These are phyloP conservation scores for Salix caprea DNA, from an alignment of 345 rosid species.

Conservation along the genomic window DNA sequence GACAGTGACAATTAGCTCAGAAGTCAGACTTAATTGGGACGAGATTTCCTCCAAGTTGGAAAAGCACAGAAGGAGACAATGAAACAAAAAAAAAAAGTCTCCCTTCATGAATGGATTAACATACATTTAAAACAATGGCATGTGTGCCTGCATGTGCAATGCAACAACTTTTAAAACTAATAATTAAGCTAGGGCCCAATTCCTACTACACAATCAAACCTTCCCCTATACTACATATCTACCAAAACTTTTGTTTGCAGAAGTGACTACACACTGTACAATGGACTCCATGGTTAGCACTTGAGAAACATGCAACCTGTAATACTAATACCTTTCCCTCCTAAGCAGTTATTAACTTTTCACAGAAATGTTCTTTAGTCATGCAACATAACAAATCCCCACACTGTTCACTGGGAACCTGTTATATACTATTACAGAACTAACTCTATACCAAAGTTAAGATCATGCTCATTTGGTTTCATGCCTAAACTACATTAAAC, in stretches of 20 bases:
- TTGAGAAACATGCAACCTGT: not conserved
- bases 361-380: not conserved
- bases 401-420: not conserved
- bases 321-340: not conserved
- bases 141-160: not conserved
- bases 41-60: not conserved
- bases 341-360: not conserved
- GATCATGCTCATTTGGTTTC: not conserved
- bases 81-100: not conserved
- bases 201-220: not conserved
- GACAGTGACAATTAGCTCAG: not conserved
- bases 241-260: not conserved
- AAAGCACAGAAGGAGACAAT: not conserved
- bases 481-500: not conserved
- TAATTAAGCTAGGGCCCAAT: not conserved
- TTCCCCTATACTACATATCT: not conserved
- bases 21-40: not conserved
- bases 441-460: not conserved
- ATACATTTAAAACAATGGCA: not conserved
- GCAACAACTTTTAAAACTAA: not conserved
- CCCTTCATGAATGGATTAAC: not conserved
- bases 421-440: not conserved
- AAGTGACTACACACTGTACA: not conserved
- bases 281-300: not conserved
- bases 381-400: not conserved